phyloP scores from a whole-genome alignment of 148 eudicot species.

The Rhododendron ovatum region DNA sequence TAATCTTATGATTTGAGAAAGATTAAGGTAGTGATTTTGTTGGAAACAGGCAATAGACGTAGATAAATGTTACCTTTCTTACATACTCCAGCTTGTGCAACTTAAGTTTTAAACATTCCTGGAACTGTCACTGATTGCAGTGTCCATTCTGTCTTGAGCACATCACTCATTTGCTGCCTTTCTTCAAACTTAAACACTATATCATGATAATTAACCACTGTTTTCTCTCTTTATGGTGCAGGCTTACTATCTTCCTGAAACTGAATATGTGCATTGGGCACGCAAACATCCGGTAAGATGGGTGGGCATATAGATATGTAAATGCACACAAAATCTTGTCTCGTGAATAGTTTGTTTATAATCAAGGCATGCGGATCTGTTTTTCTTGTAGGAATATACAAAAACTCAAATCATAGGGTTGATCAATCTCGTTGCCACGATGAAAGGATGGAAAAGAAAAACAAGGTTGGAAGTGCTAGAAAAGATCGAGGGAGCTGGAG shows the following conservation, averaged over 20 bases:
- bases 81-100: neutral
- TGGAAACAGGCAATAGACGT: neutral
- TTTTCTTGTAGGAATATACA: constrained; percentile 59
- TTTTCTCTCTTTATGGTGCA: constrained; percentile 22
- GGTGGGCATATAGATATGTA: neutral
- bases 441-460: constrained; percentile 96
- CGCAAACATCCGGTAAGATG: constrained; percentile 80
- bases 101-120: neutral
- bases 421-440: constrained; percentile 81
- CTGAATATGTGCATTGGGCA: constrained; percentile 89
- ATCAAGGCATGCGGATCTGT: neutral
- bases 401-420: constrained; percentile 77
- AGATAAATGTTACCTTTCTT: neutral
- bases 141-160: neutral
- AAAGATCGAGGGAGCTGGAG: constrained; percentile 53
- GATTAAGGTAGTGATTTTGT: neutral
- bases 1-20: neutral
- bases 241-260: constrained; percentile 98
- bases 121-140: neutral
- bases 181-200: neutral
- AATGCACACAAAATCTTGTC: neutral
- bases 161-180: neutral
- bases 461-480: constrained; percentile 79
- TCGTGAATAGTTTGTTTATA: neutral
- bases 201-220: neutral